These are phyloP conservation scores for Melastoma candidum DNA, from an alignment of 441 rosid species.

Conservation along the genomic window DNA sequence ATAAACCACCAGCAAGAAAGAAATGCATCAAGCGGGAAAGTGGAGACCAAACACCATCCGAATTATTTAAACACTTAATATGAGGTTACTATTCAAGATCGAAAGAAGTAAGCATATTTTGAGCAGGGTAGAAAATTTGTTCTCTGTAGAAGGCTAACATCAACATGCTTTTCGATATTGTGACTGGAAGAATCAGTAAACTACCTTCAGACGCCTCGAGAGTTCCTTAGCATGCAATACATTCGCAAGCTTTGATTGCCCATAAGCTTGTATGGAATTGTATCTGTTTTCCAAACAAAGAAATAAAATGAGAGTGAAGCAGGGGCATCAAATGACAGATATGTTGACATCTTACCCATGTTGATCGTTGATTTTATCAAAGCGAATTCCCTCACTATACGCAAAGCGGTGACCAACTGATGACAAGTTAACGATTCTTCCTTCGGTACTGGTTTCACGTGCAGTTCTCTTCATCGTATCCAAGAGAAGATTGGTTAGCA, in stretches of 20 bases:
- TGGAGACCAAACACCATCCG: too few species aligned
- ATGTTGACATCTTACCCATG: constrained; percentile 7
- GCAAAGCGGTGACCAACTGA: constrained; percentile 15
- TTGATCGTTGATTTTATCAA: constrained; percentile 15
- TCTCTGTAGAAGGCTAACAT: neutral
- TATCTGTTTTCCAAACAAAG: constrained; percentile 25
- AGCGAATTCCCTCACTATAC: constrained; percentile 14
- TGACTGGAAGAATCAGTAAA: neutral
- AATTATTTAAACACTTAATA: too few species aligned
- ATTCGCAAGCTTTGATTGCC: constrained; percentile 56
- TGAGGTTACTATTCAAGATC: too few species aligned
- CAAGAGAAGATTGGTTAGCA: constrained; percentile 17
- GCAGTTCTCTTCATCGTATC: constrained; percentile 17
- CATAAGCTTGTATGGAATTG: constrained; percentile 32
- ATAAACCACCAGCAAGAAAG: neutral
- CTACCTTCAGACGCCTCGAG: constrained; percentile 13
- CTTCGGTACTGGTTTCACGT: constrained; percentile 11
- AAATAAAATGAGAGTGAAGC: neutral
- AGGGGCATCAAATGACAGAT: neutral
- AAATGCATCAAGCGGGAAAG: too few species aligned
- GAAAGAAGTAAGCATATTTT: too few species aligned
- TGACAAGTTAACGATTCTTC: constrained; percentile 16
- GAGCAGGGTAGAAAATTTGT: neutral
- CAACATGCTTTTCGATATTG: neutral
- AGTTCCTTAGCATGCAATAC: constrained; percentile 14